Evolutionary conservation across 2,329 filamentous ascomycete species (phyloP).

Genomic region (Botryotinia globosa): DNA sequence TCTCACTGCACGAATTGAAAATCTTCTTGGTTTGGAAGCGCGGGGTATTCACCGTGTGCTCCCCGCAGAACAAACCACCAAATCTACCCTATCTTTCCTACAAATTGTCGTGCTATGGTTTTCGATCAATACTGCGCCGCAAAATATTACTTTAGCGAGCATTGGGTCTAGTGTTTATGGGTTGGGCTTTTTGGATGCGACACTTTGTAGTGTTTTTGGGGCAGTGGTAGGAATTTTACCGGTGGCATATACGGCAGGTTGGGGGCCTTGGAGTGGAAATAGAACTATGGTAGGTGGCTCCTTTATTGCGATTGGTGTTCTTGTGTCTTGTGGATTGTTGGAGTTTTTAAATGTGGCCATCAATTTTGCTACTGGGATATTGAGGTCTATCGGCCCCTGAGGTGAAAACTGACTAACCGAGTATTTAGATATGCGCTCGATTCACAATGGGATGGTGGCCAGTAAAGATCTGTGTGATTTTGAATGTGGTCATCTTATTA

Average conservation of each 20-base stretch:
- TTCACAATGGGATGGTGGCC: constrained; percentile 66
- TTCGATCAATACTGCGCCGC: constrained; percentile 59
- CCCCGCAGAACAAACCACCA: constrained; percentile 49
- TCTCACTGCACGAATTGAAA: constrained; percentile 26
- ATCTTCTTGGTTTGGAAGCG: constrained; percentile 44
- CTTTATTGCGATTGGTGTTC: not conserved
- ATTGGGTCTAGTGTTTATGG: constrained; percentile 57
- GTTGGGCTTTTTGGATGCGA: constrained; percentile 56
- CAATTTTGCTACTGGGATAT: not conserved
- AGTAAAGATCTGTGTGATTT: constrained; percentile 58
- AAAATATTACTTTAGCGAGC: constrained; percentile 64
- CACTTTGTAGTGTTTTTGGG: constrained; percentile 56
- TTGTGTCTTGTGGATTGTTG: not conserved
- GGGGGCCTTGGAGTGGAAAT: constrained; percentile 59
- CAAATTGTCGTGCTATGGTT: constrained; percentile 54
- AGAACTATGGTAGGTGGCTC: constrained; percentile 51
- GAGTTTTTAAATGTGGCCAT: not conserved
- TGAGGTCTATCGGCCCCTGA: not conserved
- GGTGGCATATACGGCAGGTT: constrained; percentile 59
- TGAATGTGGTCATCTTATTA: constrained; percentile 61
- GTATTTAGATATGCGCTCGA: constrained; percentile 45
- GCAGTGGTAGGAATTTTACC: constrained; percentile 52
- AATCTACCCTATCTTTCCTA: constrained; percentile 31
- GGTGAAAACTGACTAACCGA: constrained; percentile 11
- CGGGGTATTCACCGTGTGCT: constrained; percentile 59